Evolutionary conservation across 306 rosid genomes (phyloP), one percentile per base, ranked within the genome.

Genomic region (Myrica gale): DNA sequence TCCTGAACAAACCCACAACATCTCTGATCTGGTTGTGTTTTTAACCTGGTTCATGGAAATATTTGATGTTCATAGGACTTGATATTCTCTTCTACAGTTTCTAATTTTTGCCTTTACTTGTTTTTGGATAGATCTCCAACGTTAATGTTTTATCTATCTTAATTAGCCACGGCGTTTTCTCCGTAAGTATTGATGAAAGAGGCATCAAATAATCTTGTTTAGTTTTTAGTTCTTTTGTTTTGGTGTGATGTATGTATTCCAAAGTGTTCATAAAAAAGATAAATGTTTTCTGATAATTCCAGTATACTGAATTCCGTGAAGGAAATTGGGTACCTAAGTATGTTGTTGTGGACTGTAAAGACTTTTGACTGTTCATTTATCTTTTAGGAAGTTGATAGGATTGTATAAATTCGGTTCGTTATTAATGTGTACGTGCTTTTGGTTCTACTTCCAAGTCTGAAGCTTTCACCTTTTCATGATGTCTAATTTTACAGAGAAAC

Each of bases 81-180:
- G 69, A 63, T 26, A 39, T 42, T 65, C 23, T 42, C 10, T 65
- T 65, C 50, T 17, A 1, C n/a, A 4, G 50, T 41, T 4, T 42
- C 39, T 66, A 41, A 0, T 66, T 8, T 9, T 41, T n/a, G 70
- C 4, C 7, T 42, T 41, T 42, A 17, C 9, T 20, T 9, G 50
- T n/a, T 19, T n/a, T 9, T 42, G 50, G 70, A 66, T 66, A 66
- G 70, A 66, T 66, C 48, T 42, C 21, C 16, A 66, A 42, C 17
- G 9, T n/a, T 66, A 42, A 13, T 8, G 4, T 0, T n/a, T 43
- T 48, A 66, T 66, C 42, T 66, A 17, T 41, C 3, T 9, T 5
- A 51, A 48, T 13, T 20, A 21, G 10, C 11, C 3, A 23, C 32
- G 60, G 8, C 15, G 23, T 7, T 50, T 70, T 26, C 4, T 4